Evolutionary conservation across 495 filamentous ascomycete genomes (phyloP).

Genomic region (Aspergillus cristatus): DNA sequence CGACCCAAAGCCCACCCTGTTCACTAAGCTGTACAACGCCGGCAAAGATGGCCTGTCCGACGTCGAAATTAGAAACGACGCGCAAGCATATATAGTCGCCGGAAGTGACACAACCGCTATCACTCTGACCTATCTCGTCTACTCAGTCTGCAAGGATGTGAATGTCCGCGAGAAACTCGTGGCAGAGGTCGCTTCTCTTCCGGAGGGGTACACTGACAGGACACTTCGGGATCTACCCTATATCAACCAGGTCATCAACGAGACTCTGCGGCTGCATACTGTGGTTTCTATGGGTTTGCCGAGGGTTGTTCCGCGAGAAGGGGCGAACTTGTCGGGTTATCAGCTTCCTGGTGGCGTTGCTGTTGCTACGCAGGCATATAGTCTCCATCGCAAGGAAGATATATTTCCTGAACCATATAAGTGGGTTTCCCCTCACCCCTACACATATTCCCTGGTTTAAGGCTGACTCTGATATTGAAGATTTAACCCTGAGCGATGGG

Average conservation of each 20-base stretch:
- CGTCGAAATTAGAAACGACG: slow-evolving; percentile 21
- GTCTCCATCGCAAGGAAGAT: slow-evolving; percentile 17
- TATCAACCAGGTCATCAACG: slow-evolving; percentile 39
- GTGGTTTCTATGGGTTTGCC: slow-evolving; percentile 23
- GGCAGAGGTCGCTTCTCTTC: slow-evolving; percentile 10
- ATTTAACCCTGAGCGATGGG: slow-evolving; percentile 20
- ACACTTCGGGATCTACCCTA: slow-evolving; percentile 21
- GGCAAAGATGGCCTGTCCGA: slow-evolving; percentile 13
- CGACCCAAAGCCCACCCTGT: slow-evolving; percentile 20
- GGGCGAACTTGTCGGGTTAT: slow-evolving; percentile 5
- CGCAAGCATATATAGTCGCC: slow-evolving; percentile 27
- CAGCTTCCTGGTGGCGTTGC: slow-evolving; percentile 9
- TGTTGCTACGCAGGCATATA: slow-evolving; percentile 22
- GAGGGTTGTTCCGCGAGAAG: slow-evolving; percentile 13
- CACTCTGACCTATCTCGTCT: slow-evolving; percentile 27
- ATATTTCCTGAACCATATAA: slow-evolving; percentile 6
- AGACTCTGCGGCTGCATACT: slow-evolving; percentile 39
- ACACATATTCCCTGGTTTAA: too few relatives aligned
- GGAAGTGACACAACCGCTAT: slow-evolving; percentile 29
- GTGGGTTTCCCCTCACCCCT: too few relatives aligned
- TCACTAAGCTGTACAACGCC: slow-evolving; percentile 23
- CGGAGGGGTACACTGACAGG: slow-evolving; percentile 9
- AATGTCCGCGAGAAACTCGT: slow-evolving; percentile 6
- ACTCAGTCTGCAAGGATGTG: slow-evolving; percentile 10
- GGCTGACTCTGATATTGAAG: too few relatives aligned